These are phyloP conservation scores for Fragilaria radians DNA, from an alignment of 108 stramenopile genomes.

Conservation along the genomic window DNA sequence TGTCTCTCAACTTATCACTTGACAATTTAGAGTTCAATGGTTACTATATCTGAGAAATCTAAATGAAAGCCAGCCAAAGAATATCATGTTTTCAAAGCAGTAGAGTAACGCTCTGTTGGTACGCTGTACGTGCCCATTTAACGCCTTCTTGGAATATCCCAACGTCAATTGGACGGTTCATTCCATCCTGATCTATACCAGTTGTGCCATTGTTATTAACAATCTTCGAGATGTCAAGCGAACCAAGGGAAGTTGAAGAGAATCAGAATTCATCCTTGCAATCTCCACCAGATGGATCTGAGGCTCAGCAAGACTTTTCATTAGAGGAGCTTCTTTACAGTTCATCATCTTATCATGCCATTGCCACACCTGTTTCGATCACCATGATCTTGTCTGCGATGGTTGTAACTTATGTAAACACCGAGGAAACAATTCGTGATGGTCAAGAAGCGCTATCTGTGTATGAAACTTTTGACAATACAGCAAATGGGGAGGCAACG, in stretches of 20 bases:
- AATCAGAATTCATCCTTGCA: background rate
- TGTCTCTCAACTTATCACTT: too few relatives aligned
- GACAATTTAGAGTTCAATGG: too few relatives aligned
- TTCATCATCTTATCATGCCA: conserved; percentile 58
- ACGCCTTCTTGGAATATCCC: too few relatives aligned
- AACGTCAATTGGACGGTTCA: too few relatives aligned
- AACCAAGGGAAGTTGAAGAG: background rate
- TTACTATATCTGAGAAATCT: too few relatives aligned
- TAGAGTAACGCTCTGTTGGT: too few relatives aligned
- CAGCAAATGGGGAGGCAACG: conserved; percentile 33
- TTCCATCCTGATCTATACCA: too few relatives aligned
- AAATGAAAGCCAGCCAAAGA: too few relatives aligned
- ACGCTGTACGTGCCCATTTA: too few relatives aligned
- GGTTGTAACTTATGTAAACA: conserved; percentile 54
- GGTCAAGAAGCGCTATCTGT: conserved; percentile 46
- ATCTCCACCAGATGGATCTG: background rate
- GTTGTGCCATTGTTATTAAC: too few relatives aligned
- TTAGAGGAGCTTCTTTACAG: conserved; percentile 50
- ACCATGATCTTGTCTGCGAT: conserved; percentile 76
- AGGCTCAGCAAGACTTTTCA: conserved; percentile 23
- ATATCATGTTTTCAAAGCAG: too few relatives aligned
- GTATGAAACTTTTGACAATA: conserved; percentile 45
- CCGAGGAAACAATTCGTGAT: conserved; percentile 42
- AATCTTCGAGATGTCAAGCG: too few relatives aligned
- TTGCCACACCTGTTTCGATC: conserved; percentile 47